Evolutionary conservation across 139 green algal genomes (phyloP).

Genomic region (Coelastrella sp.): DNA sequence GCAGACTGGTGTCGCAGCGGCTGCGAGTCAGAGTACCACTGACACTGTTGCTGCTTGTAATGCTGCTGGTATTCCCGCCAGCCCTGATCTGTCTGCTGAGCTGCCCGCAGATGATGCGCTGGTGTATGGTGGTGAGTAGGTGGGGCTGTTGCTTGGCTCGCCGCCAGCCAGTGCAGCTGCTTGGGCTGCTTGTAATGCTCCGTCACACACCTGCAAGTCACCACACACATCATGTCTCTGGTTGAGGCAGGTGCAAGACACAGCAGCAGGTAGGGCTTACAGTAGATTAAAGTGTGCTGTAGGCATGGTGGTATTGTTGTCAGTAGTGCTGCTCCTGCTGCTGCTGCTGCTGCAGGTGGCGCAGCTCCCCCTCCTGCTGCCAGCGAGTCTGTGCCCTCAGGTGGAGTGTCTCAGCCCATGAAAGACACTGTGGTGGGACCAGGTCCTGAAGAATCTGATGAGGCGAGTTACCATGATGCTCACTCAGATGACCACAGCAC

Average conservation of each 20-base stretch:
- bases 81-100: constrained; percentile 4
- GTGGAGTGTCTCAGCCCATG: neutral
- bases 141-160: neutral
- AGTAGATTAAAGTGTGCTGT: neutral
- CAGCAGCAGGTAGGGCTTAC: no score
- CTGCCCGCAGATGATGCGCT: neutral
- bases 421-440: constrained; percentile 1
- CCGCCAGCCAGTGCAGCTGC: no score
- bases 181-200: no score
- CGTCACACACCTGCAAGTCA: no score
- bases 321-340: neutral
- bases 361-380: neutral
- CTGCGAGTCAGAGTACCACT: neutral
- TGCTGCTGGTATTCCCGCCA: neutral
- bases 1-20: neutral
- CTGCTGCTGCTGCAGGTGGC: neutral
- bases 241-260: no score
- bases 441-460: neutral
- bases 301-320: neutral
- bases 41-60: neutral
- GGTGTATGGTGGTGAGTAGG: constrained; percentile 16
- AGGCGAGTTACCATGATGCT: neutral
- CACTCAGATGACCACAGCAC: neutral
- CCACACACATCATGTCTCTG: no score
- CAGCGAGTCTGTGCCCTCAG: neutral